phyloP scores from a whole-genome alignment of 2,329 filamentous ascomycete genomes.

The Ceratocystis colombiana region DNA sequence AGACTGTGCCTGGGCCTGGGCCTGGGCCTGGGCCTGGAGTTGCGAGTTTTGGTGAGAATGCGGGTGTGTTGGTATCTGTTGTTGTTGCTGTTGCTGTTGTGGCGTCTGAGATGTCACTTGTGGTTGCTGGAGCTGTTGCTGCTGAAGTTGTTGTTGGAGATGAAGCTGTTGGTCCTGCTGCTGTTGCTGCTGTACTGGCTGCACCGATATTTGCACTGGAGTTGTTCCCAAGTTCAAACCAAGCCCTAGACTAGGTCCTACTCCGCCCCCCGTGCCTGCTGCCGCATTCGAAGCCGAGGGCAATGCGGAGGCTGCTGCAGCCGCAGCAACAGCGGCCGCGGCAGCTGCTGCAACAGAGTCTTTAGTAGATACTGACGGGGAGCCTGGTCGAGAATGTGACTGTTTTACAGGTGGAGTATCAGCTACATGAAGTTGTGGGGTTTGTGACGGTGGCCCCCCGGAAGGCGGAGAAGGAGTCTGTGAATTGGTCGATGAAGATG shows the following conservation, averaged over 20 bases:
- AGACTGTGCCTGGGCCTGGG: not conserved
- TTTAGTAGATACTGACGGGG: not conserved
- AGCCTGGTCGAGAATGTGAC: not conserved
- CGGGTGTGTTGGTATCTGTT: slow-evolving; percentile 10
- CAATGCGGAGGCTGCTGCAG: not conserved
- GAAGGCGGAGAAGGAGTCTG: slow-evolving; percentile 20
- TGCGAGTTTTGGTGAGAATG: slow-evolving; percentile 23
- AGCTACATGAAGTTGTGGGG: slow-evolving; percentile 27
- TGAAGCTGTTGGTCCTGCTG: not conserved
- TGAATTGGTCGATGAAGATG: slow-evolving; percentile 24
- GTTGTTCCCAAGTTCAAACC: not conserved
- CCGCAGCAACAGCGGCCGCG: not conserved
- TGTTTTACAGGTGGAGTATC: slow-evolving; percentile 27
- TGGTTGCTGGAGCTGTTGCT: slow-evolving; percentile 13
- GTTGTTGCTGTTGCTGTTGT: slow-evolving; percentile 16
- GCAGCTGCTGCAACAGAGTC: not conserved
- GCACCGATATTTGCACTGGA: not conserved
- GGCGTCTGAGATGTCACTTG: slow-evolving; percentile 23
- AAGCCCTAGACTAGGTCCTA: not conserved
- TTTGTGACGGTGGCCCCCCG: not conserved
- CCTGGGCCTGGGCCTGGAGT: slow-evolving; percentile 26
- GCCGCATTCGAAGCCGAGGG: not conserved
- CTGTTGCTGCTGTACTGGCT: not conserved
- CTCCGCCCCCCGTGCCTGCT: not conserved
- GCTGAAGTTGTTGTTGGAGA: slow-evolving; percentile 7